Percentiles rank a stretch among this genome's conserved stretches.
phyloP scores from a whole-genome alignment of 306 rosid species.

The Sicyos edulis region DNA sequence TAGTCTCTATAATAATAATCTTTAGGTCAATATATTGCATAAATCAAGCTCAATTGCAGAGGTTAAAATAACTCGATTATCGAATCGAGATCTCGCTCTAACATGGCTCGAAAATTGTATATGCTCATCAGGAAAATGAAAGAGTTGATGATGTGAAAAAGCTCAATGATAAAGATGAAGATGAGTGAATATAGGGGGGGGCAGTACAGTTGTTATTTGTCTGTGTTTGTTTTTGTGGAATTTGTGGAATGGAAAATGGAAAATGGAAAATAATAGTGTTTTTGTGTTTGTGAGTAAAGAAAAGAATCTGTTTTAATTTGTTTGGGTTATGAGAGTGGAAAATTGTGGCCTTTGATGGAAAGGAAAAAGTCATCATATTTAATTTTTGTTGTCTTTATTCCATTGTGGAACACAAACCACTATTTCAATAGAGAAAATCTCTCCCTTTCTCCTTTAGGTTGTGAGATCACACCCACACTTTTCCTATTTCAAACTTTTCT shows the following conservation, averaged over 20 bases:
- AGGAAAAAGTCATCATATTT: slow-evolving; percentile 6
- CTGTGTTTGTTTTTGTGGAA: slow-evolving; percentile 6
- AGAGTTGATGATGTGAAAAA: neutral
- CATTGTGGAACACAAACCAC: slow-evolving; percentile 25
- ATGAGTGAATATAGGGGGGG: slow-evolving; percentile 7
- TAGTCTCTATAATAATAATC: neutral
- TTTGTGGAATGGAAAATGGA: neutral
- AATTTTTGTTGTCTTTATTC: slow-evolving; percentile 35
- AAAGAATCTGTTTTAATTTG: slow-evolving; percentile 12
- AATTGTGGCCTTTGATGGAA: slow-evolving; percentile 23
- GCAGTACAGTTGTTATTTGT: slow-evolving; percentile 13
- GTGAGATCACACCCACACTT: neutral
- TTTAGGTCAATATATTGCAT: neutral
- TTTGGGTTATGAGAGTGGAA: slow-evolving; percentile 21
- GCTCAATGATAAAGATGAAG: neutral
- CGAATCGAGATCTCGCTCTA: no score
- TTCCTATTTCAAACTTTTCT: neutral
- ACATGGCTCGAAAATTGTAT: neutral
- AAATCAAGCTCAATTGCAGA: no score
- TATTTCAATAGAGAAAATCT: neutral
- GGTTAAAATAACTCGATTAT: neutral
- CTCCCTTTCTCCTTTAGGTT: neutral
- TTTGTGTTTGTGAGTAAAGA: slow-evolving; percentile 26
- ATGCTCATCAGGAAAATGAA: neutral
- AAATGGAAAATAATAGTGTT: slow-evolving; percentile 42